Evolutionary conservation across 305 asterid genomes (phyloP), one percentile per base, ranked within the genome.

Genomic region (Rubia tinctorum): DNA sequence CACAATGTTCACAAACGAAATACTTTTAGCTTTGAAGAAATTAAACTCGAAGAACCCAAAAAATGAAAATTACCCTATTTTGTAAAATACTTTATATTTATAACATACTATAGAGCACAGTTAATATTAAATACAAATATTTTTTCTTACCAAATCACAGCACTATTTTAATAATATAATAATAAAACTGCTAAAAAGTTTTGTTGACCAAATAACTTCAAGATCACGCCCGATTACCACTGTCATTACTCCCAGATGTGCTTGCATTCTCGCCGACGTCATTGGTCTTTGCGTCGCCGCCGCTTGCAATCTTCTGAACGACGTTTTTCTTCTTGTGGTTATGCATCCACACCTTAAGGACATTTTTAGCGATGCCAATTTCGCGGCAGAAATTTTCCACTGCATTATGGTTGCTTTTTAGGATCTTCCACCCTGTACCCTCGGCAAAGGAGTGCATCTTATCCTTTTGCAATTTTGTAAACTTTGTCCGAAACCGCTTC

Each of bases 381-480:
- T 87, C 92, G 1, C 72, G 77, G 85, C 98, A 93, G 59, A 93
- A 91, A 1, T 87, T 86, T 22, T 51, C 81, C 67, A 93, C 88
- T 61, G 67, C 73, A 51, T 37, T 66, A 15, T 7, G 88, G 63
- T 88, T 92, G 22, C 80, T 53, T 45, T 75, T 89, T 42, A 85
- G 91, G 84, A 93, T 58, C 76, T 82, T 89, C 98, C 98, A 93
- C 0, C 93, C 96, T 1, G 84, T 0, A 39, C 81, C 84, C 39
- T 79, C 90, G 0, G 97, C 82, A 14, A 91, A 93, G 15, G 67
- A 69, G 0, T 25, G 85, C 97, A 93, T 93, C 23, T 85, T 88
- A 40, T 83, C 95, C 79, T 88, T 93, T 82, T 93, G 98, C 1
- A 81, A 82, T 2, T 65, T 82, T 18, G 85, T 86, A 78, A 89